These are phyloP conservation scores for Coemansia sp. DNA, from an alignment of 192 early-diverging fungal species.

Conservation along the genomic window DNA sequence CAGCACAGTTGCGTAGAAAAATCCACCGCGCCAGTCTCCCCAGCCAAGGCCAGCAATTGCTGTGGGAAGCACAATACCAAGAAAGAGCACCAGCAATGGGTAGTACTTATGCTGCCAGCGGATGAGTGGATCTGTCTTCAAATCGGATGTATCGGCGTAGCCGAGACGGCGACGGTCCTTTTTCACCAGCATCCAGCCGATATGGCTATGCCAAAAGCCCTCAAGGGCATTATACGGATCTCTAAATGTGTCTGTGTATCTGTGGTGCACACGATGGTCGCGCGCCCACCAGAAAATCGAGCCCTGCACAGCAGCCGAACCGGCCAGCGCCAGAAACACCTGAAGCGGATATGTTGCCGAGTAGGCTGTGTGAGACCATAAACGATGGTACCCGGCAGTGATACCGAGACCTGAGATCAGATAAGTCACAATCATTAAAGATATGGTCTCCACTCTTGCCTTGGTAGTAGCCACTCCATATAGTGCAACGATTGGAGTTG, in stretches of 20 bases:
- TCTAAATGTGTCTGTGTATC: slow-evolving; percentile 79
- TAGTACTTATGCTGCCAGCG: slow-evolving; percentile 77
- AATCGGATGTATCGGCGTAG: slow-evolving; percentile 75
- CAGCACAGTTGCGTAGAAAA: slow-evolving; percentile 70
- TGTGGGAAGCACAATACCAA: slow-evolving; percentile 79
- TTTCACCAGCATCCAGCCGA: slow-evolving; percentile 82
- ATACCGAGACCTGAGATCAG: slow-evolving; percentile 27
- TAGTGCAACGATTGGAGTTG: slow-evolving; percentile 73
- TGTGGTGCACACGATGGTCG: slow-evolving; percentile 81
- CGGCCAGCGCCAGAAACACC: slow-evolving; percentile 58
- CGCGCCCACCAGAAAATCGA: slow-evolving; percentile 83
- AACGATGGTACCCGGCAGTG: slow-evolving; percentile 74
- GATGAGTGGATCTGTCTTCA: slow-evolving; percentile 68
- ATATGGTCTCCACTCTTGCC: slow-evolving; percentile 62
- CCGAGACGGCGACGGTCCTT: slow-evolving; percentile 69
- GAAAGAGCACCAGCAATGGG: slow-evolving; percentile 62
- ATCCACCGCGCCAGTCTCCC: slow-evolving; percentile 79
- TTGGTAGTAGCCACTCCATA: slow-evolving; percentile 74
- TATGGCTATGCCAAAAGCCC: slow-evolving; percentile 76
- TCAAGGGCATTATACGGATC: slow-evolving; percentile 78
- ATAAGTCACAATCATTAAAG: slow-evolving; percentile 29
- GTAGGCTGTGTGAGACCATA: slow-evolving; percentile 78
- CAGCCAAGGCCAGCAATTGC: slow-evolving; percentile 80
- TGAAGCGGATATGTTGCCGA: slow-evolving; percentile 59
- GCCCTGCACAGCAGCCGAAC: slow-evolving; percentile 72